These are phyloP conservation scores for Tephrocybe sp. DNA, from an alignment of 768 basidiomycete species.

Conservation along the genomic window DNA sequence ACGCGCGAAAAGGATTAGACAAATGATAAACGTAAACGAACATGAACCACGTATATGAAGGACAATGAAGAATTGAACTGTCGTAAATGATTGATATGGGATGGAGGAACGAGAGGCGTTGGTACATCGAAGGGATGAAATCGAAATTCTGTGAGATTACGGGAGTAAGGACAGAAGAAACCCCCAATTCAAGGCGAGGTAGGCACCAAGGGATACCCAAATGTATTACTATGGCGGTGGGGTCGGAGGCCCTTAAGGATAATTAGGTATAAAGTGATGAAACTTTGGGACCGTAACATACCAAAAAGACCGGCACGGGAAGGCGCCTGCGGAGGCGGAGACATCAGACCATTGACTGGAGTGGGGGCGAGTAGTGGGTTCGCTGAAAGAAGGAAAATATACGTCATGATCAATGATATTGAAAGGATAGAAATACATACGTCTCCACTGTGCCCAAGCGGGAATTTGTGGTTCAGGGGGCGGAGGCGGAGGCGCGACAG, in stretches of 20 bases:
- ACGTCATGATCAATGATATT: neutral
- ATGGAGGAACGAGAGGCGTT: too few relatives aligned
- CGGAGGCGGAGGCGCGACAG: slow-evolving; percentile 31
- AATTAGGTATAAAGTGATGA: neutral
- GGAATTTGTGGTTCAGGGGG: slow-evolving; percentile 50
- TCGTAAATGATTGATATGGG: too few relatives aligned
- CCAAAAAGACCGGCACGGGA: slow-evolving; percentile 5
- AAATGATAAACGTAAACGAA: too few relatives aligned
- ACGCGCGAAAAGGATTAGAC: too few relatives aligned
- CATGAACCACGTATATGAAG: too few relatives aligned
- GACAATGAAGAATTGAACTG: too few relatives aligned
- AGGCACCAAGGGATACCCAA: too few relatives aligned
- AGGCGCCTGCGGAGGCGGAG: slow-evolving; percentile 5
- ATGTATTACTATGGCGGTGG: slow-evolving; percentile 5
- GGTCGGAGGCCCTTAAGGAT: neutral
- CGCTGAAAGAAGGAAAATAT: neutral
- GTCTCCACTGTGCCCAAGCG: slow-evolving; percentile 65
- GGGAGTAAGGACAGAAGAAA: too few relatives aligned
- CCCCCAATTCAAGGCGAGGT: too few relatives aligned
- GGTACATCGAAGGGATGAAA: too few relatives aligned
- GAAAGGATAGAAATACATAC: neutral
- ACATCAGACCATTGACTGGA: slow-evolving; percentile 7
- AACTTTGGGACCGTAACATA: neutral
- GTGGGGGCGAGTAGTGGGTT: slow-evolving; percentile 16
- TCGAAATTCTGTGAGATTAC: too few relatives aligned